Conservation (phyloP, 257 asterid species). For the Marsdenia floribunda region DNA sequence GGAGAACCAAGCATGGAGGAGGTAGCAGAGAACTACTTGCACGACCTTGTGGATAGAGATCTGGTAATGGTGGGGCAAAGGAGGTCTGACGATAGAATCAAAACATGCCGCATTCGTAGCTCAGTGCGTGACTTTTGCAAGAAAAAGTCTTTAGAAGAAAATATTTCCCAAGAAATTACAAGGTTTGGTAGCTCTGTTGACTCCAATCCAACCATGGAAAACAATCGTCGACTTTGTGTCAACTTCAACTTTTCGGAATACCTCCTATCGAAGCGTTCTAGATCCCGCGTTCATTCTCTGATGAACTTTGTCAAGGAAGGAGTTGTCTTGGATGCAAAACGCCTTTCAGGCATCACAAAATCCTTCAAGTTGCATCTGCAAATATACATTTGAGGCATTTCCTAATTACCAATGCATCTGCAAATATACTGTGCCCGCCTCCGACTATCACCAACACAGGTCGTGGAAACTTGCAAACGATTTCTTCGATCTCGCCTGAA, state of each 20-base stretch:
- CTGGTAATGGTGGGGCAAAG: constrained; percentile 16
- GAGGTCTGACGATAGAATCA: constrained; percentile 21
- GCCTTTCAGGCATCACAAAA: constrained; percentile 19
- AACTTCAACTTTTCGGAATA: background rate
- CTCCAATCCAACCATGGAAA: background rate
- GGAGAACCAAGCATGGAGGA: constrained; percentile 13
- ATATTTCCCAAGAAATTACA: constrained; percentile 12
- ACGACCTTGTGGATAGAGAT: constrained; percentile 17
- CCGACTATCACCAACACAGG: too few relatives aligned
- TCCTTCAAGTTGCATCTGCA: constrained; percentile 31
- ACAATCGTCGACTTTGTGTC: constrained; percentile 12
- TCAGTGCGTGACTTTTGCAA: constrained; percentile 20
- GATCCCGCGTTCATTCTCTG: constrained; percentile 14
- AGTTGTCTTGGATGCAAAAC: background rate
- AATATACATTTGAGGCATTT: constrained; percentile 14
- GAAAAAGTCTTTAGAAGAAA: constrained; percentile 15
- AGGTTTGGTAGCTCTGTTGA: too few relatives aligned
- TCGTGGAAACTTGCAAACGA: constrained; percentile 14
- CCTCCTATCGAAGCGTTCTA: constrained; percentile 3
- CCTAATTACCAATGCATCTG: constrained; percentile 18
- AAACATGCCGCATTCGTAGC: constrained; percentile 20
- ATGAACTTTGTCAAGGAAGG: constrained; percentile 20
- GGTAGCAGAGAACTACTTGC: constrained; percentile 21
- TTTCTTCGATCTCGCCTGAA: constrained; percentile 21
- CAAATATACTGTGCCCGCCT: background rate